Evolutionary conservation across 176 grass and related monocot genomes (phyloP), one percentile per base, ranked within the genome.

Genomic region (Pontederia paniculata): DNA sequence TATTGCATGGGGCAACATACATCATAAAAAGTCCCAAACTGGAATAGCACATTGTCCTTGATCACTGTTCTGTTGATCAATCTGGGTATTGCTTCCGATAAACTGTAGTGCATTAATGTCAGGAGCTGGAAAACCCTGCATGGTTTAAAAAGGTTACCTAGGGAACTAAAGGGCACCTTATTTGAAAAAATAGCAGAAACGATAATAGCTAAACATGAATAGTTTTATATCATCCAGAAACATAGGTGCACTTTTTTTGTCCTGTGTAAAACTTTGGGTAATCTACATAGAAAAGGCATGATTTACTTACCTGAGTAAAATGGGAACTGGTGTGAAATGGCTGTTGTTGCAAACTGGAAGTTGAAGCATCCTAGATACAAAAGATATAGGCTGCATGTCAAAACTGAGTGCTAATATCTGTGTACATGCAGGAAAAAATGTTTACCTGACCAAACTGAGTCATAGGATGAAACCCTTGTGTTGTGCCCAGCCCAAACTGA

Each of bases 1-100:
- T 37, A 37, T 5, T 3, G 28, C 28, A 23, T 22, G 23, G 10
- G 8, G 45, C n/a, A 63, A 5, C 20, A 17, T 41, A 54, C 41
- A 17, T 69, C 63, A 96, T 45, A 96, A 80, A 74, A 96, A 96
- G 80, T 96, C 85, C 91, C 85, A 96, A 46, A 96, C 82, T 1
- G 82, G 91, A 76, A 86, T 75, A 21, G 85, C 82, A 16, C 74
- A 72, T 60, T 96, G 77, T 12, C 70, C 81, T 76, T 96, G 79
- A 45, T 89, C 85, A 9, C 20, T 60, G 52, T 68, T 74, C 57
- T 81, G 73, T 48, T 83, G 55, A 49, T 77, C 76, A 1, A 74
- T 72, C 28, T 73, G 82, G 45, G 79, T 54, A 65, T 81, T 87
- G 43, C 62, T 65, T 43, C 57, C 79, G 9, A 87, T 49, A 62